Percentiles rank a stretch among this genome's conserved stretches.
Conservation (phyloP, 2,329 filamentous ascomycete species). For the Exophiala oligosperma region DNA sequence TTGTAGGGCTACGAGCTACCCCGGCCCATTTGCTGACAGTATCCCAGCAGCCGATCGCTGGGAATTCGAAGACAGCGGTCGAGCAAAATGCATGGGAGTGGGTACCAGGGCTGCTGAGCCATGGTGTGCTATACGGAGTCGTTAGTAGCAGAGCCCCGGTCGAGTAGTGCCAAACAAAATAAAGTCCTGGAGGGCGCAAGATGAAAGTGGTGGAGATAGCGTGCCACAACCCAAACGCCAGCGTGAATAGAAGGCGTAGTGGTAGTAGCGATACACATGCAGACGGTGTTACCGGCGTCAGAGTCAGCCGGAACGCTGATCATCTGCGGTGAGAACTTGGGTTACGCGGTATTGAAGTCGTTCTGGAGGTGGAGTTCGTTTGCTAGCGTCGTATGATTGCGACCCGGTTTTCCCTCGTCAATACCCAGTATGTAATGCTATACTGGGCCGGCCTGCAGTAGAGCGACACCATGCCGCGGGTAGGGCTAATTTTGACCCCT, state of each 20-base stretch:
- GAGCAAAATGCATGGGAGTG: not conserved
- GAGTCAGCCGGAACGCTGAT: constrained; percentile 7
- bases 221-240: not conserved
- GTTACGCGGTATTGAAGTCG: constrained; percentile 9
- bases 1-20: constrained; percentile 22
- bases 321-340: constrained; percentile 11
- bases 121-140: not conserved
- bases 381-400: constrained; percentile 11
- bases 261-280: constrained; percentile 19
- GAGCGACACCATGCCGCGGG: constrained; percentile 4
- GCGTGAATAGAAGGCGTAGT: not conserved
- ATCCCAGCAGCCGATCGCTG: constrained; percentile 13
- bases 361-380: constrained; percentile 14
- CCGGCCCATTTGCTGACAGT: constrained; percentile 21
- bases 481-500: constrained; percentile 14
- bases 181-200: not conserved
- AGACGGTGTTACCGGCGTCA: constrained; percentile 17
- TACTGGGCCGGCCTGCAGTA: constrained; percentile 1
- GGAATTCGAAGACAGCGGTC: not conserved
- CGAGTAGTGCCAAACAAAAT: too few species aligned
- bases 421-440: not conserved
- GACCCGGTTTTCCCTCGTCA: not conserved
- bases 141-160: not conserved
- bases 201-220: not conserved
- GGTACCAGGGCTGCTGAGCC: constrained; percentile 4